A percentile compares a stretch with the other conserved stretches of the same genome.
phyloP scores from a whole-genome alignment of 805 yeast species.

The Ogataea nakhonphanomensis region DNA sequence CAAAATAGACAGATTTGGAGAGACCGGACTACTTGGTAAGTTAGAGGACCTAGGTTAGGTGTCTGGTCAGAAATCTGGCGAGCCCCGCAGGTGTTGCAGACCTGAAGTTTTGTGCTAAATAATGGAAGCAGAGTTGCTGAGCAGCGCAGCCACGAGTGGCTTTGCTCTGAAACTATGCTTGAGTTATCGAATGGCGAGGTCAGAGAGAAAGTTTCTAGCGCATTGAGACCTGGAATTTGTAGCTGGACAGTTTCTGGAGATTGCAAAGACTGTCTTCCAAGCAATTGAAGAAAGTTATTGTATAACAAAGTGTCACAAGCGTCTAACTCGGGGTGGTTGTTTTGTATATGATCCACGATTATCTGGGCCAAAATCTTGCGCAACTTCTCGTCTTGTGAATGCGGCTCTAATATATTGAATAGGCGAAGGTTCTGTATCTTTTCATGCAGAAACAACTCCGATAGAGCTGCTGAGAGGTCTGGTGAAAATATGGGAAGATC shows the following conservation, averaged over 20 bases:
- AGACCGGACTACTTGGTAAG: constrained; percentile 16
- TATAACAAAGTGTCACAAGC: constrained; percentile 14
- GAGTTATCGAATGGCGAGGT: constrained; percentile 5
- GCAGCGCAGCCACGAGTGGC: constrained; percentile 38
- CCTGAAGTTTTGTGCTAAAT: constrained; percentile 31
- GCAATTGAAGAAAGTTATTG: constrained; percentile 11
- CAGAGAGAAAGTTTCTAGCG: constrained; percentile 13
- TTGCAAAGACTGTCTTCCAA: not conserved
- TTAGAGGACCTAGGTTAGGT: constrained; percentile 5
- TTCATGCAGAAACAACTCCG: constrained; percentile 8
- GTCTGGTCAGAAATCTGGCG: constrained; percentile 19
- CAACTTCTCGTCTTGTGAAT: not conserved
- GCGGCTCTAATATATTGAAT: constrained; percentile 3
- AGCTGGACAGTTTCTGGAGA: constrained; percentile 3
- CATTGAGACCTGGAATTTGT: constrained; percentile 12
- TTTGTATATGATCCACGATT: constrained; percentile 12
- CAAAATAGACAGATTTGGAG: constrained; percentile 27
- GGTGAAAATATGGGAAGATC: not conserved
- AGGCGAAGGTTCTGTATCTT: constrained; percentile 10
- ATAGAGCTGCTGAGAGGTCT: not conserved
- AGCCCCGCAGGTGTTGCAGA: constrained; percentile 35
- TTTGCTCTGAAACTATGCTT: constrained; percentile 22
- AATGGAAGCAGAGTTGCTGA: constrained; percentile 37
- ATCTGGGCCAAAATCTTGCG: constrained; percentile 11
- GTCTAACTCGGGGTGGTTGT: not conserved